These are phyloP conservation scores for Rugosomyces carneus DNA, from an alignment of 1,284 basidiomycete genomes.

Conservation along the genomic window DNA sequence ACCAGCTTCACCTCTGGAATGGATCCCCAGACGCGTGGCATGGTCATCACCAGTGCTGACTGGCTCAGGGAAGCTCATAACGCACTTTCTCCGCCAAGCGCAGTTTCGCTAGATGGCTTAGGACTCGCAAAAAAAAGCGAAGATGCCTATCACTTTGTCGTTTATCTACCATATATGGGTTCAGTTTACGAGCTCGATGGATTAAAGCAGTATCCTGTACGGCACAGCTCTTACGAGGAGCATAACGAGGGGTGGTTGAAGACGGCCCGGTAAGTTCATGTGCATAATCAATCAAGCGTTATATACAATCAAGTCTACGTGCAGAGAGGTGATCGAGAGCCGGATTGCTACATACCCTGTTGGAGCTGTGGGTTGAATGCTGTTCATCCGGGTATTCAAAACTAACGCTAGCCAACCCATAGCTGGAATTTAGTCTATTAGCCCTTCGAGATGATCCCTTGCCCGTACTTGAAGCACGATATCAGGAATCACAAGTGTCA, in stretches of 20 bases:
- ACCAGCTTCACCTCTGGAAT: constrained; percentile 76
- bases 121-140: constrained; percentile 66
- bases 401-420: not conserved
- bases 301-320: constrained; percentile 4
- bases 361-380: constrained; percentile 58
- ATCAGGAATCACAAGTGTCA: constrained; percentile 41
- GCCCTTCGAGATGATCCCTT: constrained; percentile 79
- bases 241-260: constrained; percentile 75
- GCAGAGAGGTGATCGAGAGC: constrained; percentile 74
- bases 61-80: constrained; percentile 85
- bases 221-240: constrained; percentile 66
- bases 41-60: constrained; percentile 82
- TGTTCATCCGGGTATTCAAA: constrained; percentile 1
- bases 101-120: constrained; percentile 74
- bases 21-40: constrained; percentile 81
- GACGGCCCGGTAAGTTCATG: constrained; percentile 55
- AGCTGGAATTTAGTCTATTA: constrained; percentile 90
- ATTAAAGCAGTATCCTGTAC: constrained; percentile 71
- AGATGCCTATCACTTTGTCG: constrained; percentile 92
- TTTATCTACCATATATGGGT: constrained; percentile 81
- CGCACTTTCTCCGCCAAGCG: constrained; percentile 81
- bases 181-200: constrained; percentile 89
- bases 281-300: not conserved
- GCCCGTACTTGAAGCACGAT: constrained; percentile 54
- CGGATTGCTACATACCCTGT: constrained; percentile 85